Conservation (phyloP, 169 alveolate genomes). For the Plasmodium sp. region DNA sequence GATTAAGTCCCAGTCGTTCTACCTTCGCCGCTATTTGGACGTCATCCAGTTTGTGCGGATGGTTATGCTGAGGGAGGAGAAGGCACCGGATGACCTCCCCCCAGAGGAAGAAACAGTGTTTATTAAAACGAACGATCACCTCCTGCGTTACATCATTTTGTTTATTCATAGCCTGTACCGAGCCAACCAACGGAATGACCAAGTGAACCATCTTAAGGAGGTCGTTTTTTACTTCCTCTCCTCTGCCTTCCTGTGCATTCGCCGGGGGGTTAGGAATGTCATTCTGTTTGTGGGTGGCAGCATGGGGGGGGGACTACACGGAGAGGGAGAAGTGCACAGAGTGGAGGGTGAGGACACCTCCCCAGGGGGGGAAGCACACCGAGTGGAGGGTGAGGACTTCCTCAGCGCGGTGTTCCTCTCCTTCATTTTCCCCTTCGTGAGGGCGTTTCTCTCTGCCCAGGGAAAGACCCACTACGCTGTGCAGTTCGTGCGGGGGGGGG, state of each 20-base stretch:
- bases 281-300: neutral
- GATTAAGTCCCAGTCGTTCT: neutral
- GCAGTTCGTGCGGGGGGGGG: neutral
- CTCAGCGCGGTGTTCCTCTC: neutral
- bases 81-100: neutral
- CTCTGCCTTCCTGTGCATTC: conserved; percentile 1
- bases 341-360: neutral
- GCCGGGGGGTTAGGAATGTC: neutral
- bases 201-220: neutral
- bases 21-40: conserved; percentile 18
- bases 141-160: neutral
- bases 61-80: neutral
- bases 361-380: neutral
- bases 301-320: neutral
- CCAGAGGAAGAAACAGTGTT: neutral
- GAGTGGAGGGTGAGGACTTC: neutral
- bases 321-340: neutral
- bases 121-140: neutral
- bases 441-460: neutral
- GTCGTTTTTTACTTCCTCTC: neutral
- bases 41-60: neutral
- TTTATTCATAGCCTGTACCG: neutral
- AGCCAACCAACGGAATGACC: neutral
- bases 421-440: conserved; percentile 11
- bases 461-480: neutral